phyloP scores from a whole-genome alignment of 2,329 filamentous ascomycete genomes.

The Graphiopsis chlorocephala region DNA sequence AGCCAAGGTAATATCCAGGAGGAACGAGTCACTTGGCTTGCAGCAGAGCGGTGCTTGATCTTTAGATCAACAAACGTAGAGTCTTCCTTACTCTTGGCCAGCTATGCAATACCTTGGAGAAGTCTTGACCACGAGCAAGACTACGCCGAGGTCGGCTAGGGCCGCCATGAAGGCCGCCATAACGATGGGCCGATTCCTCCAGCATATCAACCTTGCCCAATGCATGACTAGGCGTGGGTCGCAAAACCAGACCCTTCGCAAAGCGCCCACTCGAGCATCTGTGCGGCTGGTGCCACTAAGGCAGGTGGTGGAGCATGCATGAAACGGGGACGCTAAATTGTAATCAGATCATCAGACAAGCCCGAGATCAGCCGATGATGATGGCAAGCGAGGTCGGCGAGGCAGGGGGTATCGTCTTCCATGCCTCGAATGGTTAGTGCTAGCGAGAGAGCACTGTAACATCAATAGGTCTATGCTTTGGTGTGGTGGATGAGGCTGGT shows the following conservation, averaged over 20 bases:
- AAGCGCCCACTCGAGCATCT: slow-evolving; percentile 1
- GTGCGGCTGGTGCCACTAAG: slow-evolving; percentile 1
- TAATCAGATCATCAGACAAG: slow-evolving; percentile 16
- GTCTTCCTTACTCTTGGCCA: background rate
- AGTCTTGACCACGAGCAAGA: slow-evolving; percentile 10
- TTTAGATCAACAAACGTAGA: background rate
- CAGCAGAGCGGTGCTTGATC: slow-evolving; percentile 3
- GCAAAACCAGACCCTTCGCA: slow-evolving; percentile 3
- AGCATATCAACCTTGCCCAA: slow-evolving; percentile 1
- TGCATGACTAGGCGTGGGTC: slow-evolving; percentile 15
- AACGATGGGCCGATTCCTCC: slow-evolving; percentile 7
- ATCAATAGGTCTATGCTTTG: background rate
- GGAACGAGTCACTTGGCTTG: slow-evolving; percentile 8
- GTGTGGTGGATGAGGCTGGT: background rate
- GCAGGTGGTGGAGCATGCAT: slow-evolving; percentile 7
- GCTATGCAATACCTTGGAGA: background rate
- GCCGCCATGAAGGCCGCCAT: slow-evolving; percentile 1
- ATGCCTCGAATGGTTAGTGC: slow-evolving; percentile 1
- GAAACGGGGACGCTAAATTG: slow-evolving; percentile 3
- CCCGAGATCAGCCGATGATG: slow-evolving; percentile 9
- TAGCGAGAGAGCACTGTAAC: slow-evolving; percentile 3
- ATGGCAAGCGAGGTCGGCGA: slow-evolving; percentile 9
- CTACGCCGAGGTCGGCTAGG: slow-evolving; percentile 14
- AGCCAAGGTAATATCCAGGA: slow-evolving; percentile 5
- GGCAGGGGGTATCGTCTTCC: background rate